Conservation (phyloP, 768 basidiomycete species). For the Tylopilus subfusipes region DNA sequence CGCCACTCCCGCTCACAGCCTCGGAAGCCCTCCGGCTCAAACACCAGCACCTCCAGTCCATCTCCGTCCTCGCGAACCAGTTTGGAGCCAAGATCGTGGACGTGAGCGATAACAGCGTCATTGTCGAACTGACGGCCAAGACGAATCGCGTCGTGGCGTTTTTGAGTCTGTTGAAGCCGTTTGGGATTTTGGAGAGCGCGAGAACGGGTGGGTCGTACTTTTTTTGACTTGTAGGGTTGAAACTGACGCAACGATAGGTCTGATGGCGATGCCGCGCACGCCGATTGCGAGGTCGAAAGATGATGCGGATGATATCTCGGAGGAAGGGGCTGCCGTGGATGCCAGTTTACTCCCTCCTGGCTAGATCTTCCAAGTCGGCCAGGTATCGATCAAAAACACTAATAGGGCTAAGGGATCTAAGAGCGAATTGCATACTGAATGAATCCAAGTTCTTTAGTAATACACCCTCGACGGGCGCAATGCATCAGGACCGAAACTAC, state of each 20-base stretch:
- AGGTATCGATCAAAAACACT: not conserved
- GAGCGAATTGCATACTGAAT: no score
- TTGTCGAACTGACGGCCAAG: conserved; percentile 94
- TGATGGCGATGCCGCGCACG: conserved; percentile 98
- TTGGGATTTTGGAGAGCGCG: conserved; percentile 93
- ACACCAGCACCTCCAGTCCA: conserved; percentile 86
- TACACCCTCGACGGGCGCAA: no score
- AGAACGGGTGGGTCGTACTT: conserved; percentile 69
- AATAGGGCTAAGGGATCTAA: not conserved
- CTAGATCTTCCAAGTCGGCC: conserved; percentile 32
- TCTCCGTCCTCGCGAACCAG: conserved; percentile 77
- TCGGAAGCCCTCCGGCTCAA: conserved; percentile 85
- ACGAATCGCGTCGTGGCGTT: conserved; percentile 90
- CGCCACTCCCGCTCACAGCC: conserved; percentile 56
- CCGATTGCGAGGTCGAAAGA: conserved; percentile 65
- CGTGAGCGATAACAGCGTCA: conserved; percentile 90
- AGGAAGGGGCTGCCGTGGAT: conserved; percentile 66
- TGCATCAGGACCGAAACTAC: no score
- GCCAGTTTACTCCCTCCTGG: conserved; percentile 93
- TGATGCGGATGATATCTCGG: conserved; percentile 53
- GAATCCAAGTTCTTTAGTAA: no score
- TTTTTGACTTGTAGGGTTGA: not conserved
- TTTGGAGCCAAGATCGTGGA: conserved; percentile 94
- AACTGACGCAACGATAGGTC: conserved; percentile 45
- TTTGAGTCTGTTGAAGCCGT: conserved; percentile 85